phyloP scores from a whole-genome alignment of 1,139 yeast genomes.

The Debaryomyces udenii region DNA sequence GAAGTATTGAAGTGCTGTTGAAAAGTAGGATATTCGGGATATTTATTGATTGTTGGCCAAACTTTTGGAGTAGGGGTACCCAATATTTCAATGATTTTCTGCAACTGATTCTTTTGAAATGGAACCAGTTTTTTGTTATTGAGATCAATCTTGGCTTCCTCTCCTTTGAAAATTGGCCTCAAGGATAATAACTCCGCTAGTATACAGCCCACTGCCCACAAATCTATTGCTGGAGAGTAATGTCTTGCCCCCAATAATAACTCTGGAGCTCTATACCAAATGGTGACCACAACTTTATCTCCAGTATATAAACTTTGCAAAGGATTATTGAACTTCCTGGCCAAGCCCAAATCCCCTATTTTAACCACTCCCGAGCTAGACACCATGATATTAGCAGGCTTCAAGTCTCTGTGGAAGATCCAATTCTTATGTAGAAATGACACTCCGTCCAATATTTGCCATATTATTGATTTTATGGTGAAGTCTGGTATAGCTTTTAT shows the following conservation, averaged over 20 bases:
- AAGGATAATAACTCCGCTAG: conserved; percentile 87
- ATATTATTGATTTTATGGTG: conserved; percentile 79
- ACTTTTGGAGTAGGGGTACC: conserved; percentile 79
- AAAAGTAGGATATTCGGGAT: conserved; percentile 78
- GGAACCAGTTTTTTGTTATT: conserved; percentile 85
- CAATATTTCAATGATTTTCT: conserved; percentile 83
- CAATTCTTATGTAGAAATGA: conserved; percentile 91
- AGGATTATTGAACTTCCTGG: conserved; percentile 87
- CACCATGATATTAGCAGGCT: conserved; percentile 98
- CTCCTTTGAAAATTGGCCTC: conserved; percentile 95
- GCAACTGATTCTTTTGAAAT: conserved; percentile 89
- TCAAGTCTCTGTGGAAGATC: conserved; percentile 92
- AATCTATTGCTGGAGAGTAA: conserved; percentile 91
- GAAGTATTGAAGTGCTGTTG: conserved; percentile 50
- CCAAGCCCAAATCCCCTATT: conserved; percentile 94
- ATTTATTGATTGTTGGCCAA: conserved; percentile 79
- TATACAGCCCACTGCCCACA: conserved; percentile 98
- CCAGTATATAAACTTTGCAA: conserved; percentile 89
- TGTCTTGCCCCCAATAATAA: conserved; percentile 87
- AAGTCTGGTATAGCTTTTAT: conserved; percentile 74
- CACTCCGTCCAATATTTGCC: conserved; percentile 93
- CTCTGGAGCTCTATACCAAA: conserved; percentile 98
- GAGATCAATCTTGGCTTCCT: conserved; percentile 89
- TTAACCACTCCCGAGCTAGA: conserved; percentile 86
- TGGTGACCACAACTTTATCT: conserved; percentile 96